These are phyloP conservation scores for Striga hermonthica DNA, from an alignment of 305 asterid genomes.

Conservation along the genomic window DNA sequence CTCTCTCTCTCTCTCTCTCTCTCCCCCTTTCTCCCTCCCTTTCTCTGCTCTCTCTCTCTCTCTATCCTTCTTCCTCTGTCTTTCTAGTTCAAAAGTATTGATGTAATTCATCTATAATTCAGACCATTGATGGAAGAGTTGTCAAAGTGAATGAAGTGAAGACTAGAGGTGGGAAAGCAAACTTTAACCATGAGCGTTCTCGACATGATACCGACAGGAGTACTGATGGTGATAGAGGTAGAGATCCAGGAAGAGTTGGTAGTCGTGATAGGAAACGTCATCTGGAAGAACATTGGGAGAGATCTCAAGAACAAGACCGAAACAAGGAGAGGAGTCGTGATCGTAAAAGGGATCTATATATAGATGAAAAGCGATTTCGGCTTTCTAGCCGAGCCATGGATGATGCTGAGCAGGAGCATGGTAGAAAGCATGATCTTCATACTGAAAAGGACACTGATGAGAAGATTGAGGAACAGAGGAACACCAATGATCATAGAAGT, in stretches of 20 bases:
- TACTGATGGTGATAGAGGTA: slow-evolving; percentile 44
- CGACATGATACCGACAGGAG: slow-evolving; percentile 53
- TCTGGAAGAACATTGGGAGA: slow-evolving; percentile 49
- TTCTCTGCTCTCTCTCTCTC: slow-evolving; percentile 26
- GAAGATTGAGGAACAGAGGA: slow-evolving; percentile 43
- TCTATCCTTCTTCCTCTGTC: slow-evolving; percentile 15
- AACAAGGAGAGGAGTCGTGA: slow-evolving; percentile 51
- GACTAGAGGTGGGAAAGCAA: slow-evolving; percentile 58
- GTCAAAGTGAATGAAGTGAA: slow-evolving; percentile 71
- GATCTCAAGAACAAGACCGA: slow-evolving; percentile 47
- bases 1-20: slow-evolving; percentile 24
- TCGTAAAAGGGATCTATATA: slow-evolving; percentile 45
- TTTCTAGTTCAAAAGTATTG: slow-evolving; percentile 21
- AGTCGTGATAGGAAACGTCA: slow-evolving; percentile 42
- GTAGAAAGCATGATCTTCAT: slow-evolving; percentile 49
- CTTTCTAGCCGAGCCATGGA: slow-evolving; percentile 40
- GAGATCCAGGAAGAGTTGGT: slow-evolving; percentile 51
- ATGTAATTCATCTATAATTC: slow-evolving; percentile 32
- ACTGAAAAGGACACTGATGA: slow-evolving; percentile 45
- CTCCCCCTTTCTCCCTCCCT: slow-evolving; percentile 29
- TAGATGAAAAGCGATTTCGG: slow-evolving; percentile 48
- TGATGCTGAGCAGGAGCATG: slow-evolving; percentile 45
- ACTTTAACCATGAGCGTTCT: slow-evolving; percentile 48
- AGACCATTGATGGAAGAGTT: slow-evolving; percentile 69
- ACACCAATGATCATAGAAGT: slow-evolving; percentile 40